These are phyloP conservation scores for Cadophora gregata DNA, from an alignment of 2,329 filamentous ascomycete species.

Conservation along the genomic window DNA sequence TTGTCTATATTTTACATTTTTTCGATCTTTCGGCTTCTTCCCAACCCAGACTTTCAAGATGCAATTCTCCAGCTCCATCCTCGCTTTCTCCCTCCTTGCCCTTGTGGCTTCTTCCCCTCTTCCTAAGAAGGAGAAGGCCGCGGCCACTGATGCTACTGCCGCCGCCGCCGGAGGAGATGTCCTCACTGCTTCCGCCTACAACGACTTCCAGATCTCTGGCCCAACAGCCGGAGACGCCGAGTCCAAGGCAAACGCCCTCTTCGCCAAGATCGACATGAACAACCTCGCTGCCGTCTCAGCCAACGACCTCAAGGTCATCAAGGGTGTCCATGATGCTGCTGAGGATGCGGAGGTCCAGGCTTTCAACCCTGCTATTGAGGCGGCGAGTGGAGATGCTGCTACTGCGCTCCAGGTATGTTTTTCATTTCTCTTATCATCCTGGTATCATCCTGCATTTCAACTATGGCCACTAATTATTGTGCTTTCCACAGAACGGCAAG, in stretches of 20 bases:
- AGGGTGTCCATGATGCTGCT: conserved; percentile 57
- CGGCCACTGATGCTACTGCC: neutral
- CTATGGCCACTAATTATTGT: neutral
- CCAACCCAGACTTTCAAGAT: conserved; percentile 35
- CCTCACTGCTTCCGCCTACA: conserved; percentile 48
- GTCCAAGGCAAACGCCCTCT: conserved; percentile 51
- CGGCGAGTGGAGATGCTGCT: conserved; percentile 52
- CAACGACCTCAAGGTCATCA: conserved; percentile 55
- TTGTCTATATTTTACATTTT: conserved; percentile 31
- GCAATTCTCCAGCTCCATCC: conserved; percentile 46
- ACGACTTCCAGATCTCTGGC: conserved; percentile 54
- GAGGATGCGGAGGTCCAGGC: conserved; percentile 59
- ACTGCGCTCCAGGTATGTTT: conserved; percentile 53
- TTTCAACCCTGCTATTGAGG: conserved; percentile 60
- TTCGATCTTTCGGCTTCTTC: conserved; percentile 4
- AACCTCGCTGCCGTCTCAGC: conserved; percentile 51
- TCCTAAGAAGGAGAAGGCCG: conserved; percentile 33
- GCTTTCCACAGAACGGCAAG: conserved; percentile 53
- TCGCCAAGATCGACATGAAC: conserved; percentile 48
- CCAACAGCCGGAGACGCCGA: conserved; percentile 54
- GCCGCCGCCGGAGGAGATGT: conserved; percentile 39
- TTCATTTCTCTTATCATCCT: neutral
- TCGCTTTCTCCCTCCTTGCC: conserved; percentile 36
- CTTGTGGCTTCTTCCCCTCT: conserved; percentile 44
- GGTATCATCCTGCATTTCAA: too few species aligned